Evolutionary conservation across 2,329 filamentous ascomycete species (phyloP).

Genomic region (Diaporthe citrichinensis): DNA sequence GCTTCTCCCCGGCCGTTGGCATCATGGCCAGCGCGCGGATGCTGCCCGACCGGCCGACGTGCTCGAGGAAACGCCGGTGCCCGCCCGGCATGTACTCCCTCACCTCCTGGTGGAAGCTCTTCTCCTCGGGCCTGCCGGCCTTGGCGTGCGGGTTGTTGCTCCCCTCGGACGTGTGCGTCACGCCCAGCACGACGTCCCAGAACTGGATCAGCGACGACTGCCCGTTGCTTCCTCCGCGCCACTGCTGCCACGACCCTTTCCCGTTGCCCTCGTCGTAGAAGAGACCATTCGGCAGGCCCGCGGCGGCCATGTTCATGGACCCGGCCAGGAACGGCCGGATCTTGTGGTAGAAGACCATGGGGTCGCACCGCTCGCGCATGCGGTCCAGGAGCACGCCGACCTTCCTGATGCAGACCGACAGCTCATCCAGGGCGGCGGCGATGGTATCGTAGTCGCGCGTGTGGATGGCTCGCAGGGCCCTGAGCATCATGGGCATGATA

Average conservation of each 20-base stretch:
- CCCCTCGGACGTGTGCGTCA: conserved; percentile 76
- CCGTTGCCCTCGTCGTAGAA: conserved; percentile 84
- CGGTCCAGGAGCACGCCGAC: conserved; percentile 78
- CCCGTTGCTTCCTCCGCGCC: conserved; percentile 92
- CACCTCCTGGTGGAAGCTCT: conserved; percentile 75
- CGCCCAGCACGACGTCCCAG: conserved; percentile 87
- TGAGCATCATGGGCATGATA: conserved; percentile 82
- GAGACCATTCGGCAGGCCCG: conserved; percentile 86
- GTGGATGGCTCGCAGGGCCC: conserved; percentile 79
- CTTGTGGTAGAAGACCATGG: conserved; percentile 88
- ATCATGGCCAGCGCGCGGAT: conserved; percentile 77
- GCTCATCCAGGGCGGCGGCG: conserved; percentile 72
- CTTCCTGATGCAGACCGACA: conserved; percentile 77
- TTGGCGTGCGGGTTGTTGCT: conserved; percentile 48
- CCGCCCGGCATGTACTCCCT: conserved; percentile 91
- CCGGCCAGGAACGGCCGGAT: conserved; percentile 92
- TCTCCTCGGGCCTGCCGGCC: conserved; percentile 31
- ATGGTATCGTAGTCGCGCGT: conserved; percentile 72
- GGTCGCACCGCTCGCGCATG: conserved; percentile 93
- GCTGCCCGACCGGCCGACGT: conserved; percentile 78
- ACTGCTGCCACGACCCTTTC: conserved; percentile 78
- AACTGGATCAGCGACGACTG: conserved; percentile 95
- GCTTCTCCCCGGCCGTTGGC: conserved; percentile 67
- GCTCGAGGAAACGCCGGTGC: conserved; percentile 83
- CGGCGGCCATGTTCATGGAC: conserved; percentile 91